These are phyloP conservation scores for Pilatotrama ljubarskyi DNA, from an alignment of 768 basidiomycete species.

Conservation along the genomic window DNA sequence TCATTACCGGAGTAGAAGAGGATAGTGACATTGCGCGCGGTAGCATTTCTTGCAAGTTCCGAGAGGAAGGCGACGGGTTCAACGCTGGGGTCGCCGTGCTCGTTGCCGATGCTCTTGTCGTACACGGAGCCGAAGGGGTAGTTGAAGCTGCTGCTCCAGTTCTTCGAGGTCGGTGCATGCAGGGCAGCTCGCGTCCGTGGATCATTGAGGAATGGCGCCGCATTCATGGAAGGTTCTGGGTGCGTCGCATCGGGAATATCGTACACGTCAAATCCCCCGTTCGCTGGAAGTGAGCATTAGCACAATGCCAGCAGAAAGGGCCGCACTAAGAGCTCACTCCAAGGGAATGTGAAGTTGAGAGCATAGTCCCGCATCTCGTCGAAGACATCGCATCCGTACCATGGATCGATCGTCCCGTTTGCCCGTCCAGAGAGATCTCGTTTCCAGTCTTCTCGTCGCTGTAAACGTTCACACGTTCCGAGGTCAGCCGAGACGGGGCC, in stretches of 20 bases:
- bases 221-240: slow-evolving; percentile 52
- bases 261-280: slow-evolving; percentile 24
- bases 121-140: slow-evolving; percentile 39
- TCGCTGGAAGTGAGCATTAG: slow-evolving; percentile 4
- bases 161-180: slow-evolving; percentile 64
- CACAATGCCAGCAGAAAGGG: not conserved
- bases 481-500: too few species aligned
- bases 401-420: slow-evolving; percentile 48
- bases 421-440: slow-evolving; percentile 49
- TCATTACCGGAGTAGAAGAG: slow-evolving; percentile 70
- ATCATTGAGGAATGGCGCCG: slow-evolving; percentile 62
- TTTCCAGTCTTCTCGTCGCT: slow-evolving; percentile 40
- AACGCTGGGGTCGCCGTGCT: slow-evolving; percentile 21
- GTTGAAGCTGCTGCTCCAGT: slow-evolving; percentile 39
- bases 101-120: slow-evolving; percentile 13
- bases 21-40: slow-evolving; percentile 48
- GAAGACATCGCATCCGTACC: slow-evolving; percentile 51
- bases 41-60: slow-evolving; percentile 63
- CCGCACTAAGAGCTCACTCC: slow-evolving; percentile 33
- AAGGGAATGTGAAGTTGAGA: slow-evolving; percentile 67
- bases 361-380: slow-evolving; percentile 71
- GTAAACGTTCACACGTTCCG: too few species aligned
- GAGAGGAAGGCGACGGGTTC: slow-evolving; percentile 60
- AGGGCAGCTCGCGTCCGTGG: slow-evolving; percentile 56
- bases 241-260: slow-evolving; percentile 30